Conservation (phyloP, 106 monocot genomes). For the Gastrodia elata region DNA sequence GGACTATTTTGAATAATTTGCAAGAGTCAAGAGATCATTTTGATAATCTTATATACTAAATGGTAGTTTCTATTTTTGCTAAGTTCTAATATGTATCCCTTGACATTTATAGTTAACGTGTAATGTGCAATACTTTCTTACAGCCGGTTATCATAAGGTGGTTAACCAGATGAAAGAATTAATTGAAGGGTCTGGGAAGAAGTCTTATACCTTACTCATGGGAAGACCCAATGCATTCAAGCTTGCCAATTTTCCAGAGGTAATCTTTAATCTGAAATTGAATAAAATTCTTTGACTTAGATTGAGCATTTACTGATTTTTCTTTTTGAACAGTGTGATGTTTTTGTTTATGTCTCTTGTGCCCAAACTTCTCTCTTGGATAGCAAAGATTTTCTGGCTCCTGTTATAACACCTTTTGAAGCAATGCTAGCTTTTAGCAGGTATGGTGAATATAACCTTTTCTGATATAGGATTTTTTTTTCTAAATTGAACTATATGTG, state of each 20-base stretch:
- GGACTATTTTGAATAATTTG: too few species aligned
- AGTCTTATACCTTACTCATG: conserved; percentile 79
- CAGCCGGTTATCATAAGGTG: conserved; percentile 83
- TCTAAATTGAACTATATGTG: not conserved
- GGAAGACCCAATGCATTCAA: conserved; percentile 86
- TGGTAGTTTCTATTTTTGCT: too few species aligned
- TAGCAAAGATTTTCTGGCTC: conserved; percentile 90
- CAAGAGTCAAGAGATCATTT: too few species aligned
- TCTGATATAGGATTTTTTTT: not conserved
- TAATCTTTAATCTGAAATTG: conserved; percentile 10
- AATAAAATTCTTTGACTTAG: not conserved
- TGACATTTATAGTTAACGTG: too few species aligned
- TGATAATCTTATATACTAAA: too few species aligned
- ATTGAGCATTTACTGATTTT: not conserved
- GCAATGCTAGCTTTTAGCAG: conserved; percentile 72
- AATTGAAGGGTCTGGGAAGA: conserved; percentile 76
- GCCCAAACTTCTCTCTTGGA: conserved; percentile 96
- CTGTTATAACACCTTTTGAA: conserved; percentile 95
- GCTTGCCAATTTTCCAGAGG: conserved; percentile 99
- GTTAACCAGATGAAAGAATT: conserved; percentile 87
- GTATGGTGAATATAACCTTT: conserved; percentile 19
- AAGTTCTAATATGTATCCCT: too few species aligned
- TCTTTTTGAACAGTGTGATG: conserved; percentile 61
- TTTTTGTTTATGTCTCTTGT: conserved; percentile 93
- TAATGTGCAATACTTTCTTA: not conserved